Conservation (phyloP, 371 early-diverging fungal genomes). For the Apophysomyces ossiformis region DNA sequence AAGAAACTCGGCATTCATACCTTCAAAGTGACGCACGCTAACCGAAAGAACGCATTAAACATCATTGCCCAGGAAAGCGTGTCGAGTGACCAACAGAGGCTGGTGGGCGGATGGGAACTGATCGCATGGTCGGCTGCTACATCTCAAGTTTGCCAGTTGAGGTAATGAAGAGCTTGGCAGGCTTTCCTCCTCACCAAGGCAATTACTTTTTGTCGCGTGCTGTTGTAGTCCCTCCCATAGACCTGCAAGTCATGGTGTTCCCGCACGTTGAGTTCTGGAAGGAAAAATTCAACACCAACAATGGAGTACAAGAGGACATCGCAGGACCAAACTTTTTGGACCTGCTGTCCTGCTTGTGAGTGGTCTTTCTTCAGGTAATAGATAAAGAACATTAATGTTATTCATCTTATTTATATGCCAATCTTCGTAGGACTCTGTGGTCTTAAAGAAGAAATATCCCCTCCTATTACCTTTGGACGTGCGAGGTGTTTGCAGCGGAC, state of each 20-base stretch:
- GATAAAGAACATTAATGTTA: not conserved
- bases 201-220: slow-evolving; percentile 13
- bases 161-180: slow-evolving; percentile 16
- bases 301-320: slow-evolving; percentile 12
- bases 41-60: slow-evolving; percentile 15
- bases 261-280: slow-evolving; percentile 14
- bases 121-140: slow-evolving; percentile 19
- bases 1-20: not conserved
- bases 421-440: slow-evolving; percentile 11
- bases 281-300: not conserved
- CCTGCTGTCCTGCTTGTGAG: slow-evolving; percentile 8
- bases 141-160: slow-evolving; percentile 15
- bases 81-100: slow-evolving; percentile 11
- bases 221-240: not conserved
- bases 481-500: not conserved
- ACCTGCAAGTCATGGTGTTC: slow-evolving; percentile 6
- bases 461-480: slow-evolving; percentile 14
- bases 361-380: slow-evolving; percentile 20
- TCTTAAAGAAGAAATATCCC: slow-evolving; percentile 17
- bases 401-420: not conserved
- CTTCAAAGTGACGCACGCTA: slow-evolving; percentile 13
- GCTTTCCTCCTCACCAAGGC: slow-evolving; percentile 1
- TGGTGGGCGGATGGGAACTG: slow-evolving; percentile 17
- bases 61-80: slow-evolving; percentile 16
- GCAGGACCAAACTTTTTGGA: slow-evolving; percentile 17